Conservation (phyloP, 768 basidiomycete species). For the Crassisporium funariophilum region DNA sequence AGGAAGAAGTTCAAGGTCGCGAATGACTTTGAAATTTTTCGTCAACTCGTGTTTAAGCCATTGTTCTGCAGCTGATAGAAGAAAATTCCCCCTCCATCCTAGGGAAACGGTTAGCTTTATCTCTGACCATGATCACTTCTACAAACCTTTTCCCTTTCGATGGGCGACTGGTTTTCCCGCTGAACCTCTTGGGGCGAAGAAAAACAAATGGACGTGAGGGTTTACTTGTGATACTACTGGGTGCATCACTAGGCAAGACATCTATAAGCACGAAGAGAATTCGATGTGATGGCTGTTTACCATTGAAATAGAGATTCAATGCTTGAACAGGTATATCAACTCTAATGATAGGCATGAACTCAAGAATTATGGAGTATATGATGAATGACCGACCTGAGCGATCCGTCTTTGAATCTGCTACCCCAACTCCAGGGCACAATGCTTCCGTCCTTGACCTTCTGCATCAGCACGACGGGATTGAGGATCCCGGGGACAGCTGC, state of each 20-base stretch:
- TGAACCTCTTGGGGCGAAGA: slow-evolving; percentile 89
- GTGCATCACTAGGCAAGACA: slow-evolving; percentile 66
- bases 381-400: slow-evolving; percentile 58
- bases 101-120: not conserved
- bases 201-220: slow-evolving; percentile 89
- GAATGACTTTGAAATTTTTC: slow-evolving; percentile 97
- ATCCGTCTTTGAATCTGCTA: slow-evolving; percentile 91
- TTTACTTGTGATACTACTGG: slow-evolving; percentile 96
- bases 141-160: slow-evolving; percentile 82
- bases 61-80: slow-evolving; percentile 90
- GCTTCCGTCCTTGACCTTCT: slow-evolving; percentile 79
- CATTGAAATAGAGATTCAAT: slow-evolving; percentile 87
- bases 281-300: slow-evolving; percentile 32
- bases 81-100: slow-evolving; percentile 95
- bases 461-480: slow-evolving; percentile 94
- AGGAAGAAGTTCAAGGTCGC: slow-evolving; percentile 95
- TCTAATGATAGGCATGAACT: slow-evolving; percentile 35
- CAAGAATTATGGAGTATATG: not conserved
- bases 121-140: not conserved
- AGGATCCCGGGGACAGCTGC: slow-evolving; percentile 96
- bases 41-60: slow-evolving; percentile 94
- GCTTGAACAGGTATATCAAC: slow-evolving; percentile 95
- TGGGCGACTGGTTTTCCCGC: slow-evolving; percentile 94
- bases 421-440: slow-evolving; percentile 95
- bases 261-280: slow-evolving; percentile 2